Evolutionary conservation across 345 rosid genomes (phyloP).

Genomic region (Crucihimalaya himalaica): DNA sequence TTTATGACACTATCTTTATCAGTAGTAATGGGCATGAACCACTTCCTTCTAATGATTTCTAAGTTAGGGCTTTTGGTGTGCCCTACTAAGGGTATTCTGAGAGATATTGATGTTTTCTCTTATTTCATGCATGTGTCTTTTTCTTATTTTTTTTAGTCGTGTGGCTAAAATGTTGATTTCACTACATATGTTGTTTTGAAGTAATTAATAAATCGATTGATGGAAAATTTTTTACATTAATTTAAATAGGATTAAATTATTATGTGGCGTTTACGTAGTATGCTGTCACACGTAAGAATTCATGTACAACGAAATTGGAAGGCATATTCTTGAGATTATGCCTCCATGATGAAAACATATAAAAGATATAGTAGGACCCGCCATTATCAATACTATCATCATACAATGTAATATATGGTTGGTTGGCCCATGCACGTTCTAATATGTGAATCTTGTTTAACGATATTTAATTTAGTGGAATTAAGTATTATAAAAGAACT

Average conservation of each 20-base stretch:
- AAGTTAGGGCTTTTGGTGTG: slow-evolving; percentile 21
- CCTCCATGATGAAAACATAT: slow-evolving; percentile 24
- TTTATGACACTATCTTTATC: slow-evolving; percentile 66
- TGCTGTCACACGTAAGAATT: slow-evolving; percentile 19
- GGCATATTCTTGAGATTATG: slow-evolving; percentile 34
- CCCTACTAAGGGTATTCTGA: neutral
- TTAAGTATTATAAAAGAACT: neutral
- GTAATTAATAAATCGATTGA: slow-evolving; percentile 20
- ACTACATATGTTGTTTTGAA: neutral
- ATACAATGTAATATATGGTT: neutral
- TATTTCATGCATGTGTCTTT: neutral
- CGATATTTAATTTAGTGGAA: neutral
- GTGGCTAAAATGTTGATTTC: slow-evolving; percentile 25
- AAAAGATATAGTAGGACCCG: slow-evolving; percentile 19
- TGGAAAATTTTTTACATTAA: neutral
- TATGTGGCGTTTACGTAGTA: slow-evolving; percentile 2
- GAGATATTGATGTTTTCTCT: slow-evolving; percentile 15
- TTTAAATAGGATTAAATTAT: neutral
- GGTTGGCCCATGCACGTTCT: slow-evolving; percentile 37
- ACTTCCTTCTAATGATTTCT: slow-evolving; percentile 66
- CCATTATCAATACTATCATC: neutral
- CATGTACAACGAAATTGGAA: slow-evolving; percentile 10
- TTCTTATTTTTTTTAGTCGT: neutral
- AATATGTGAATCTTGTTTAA: slow-evolving; percentile 4
- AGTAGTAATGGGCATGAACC: slow-evolving; percentile 56